These are phyloP conservation scores for Tetradesmus lagerheimii DNA, from an alignment of 139 green algal species.

Conservation along the genomic window DNA sequence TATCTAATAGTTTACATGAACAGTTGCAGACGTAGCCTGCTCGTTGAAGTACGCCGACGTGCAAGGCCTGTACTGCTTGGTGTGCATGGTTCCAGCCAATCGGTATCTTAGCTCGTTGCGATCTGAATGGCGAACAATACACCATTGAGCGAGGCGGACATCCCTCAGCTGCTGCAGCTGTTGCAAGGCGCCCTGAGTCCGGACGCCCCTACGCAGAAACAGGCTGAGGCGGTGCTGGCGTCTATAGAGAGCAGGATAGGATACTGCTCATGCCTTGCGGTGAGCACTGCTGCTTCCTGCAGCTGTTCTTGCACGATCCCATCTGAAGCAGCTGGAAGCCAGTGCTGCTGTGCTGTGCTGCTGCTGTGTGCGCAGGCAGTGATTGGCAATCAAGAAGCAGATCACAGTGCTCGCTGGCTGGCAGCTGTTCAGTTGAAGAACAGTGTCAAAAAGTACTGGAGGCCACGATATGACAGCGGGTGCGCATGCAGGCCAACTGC, in stretches of 20 bases:
- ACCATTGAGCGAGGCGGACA: constrained; percentile 49
- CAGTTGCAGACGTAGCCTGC: neutral
- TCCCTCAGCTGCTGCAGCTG: constrained; percentile 58
- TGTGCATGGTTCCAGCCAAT: neutral
- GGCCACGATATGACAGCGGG: constrained; percentile 51
- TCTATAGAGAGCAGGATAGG: constrained; percentile 71
- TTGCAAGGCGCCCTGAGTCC: constrained; percentile 73
- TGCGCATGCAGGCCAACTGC: constrained; percentile 5
- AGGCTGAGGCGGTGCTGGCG: constrained; percentile 75
- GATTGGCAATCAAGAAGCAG: constrained; percentile 69
- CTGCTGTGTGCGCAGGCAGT: constrained; percentile 78
- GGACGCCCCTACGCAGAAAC: constrained; percentile 71
- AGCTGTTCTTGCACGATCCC: neutral
- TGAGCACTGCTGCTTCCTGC: constrained; percentile 48
- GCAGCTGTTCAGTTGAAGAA: constrained; percentile 95
- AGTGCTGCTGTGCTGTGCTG: neutral
- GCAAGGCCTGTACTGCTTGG: neutral
- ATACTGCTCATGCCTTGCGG: constrained; percentile 90
- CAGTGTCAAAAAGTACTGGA: constrained; percentile 85
- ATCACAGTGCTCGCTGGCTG: constrained; percentile 88
- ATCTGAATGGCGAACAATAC: neutral
- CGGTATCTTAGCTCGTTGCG: neutral
- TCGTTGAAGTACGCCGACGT: neutral
- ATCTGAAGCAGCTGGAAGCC: neutral
- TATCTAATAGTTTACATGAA: neutral